A percentile compares a stretch with the other conserved stretches of the same genome.
Conservation (phyloP, 1,139 yeast species). For the Magnusiomyces fungicola region DNA sequence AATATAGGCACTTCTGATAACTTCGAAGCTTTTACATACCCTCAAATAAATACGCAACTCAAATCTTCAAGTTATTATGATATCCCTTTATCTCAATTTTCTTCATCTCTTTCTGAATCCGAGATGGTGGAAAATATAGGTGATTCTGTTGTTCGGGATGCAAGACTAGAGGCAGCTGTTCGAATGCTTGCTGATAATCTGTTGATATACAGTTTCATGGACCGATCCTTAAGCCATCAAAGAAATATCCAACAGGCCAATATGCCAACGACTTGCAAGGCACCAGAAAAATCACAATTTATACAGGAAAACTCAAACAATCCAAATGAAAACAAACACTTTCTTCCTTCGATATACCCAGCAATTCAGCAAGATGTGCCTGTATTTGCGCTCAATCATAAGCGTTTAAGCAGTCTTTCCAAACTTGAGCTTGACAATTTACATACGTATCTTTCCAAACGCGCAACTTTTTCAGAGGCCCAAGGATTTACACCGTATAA, state of each 20-base stretch:
- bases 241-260: slow-evolving; percentile 8
- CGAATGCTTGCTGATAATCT: slow-evolving; percentile 27
- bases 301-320: too few species aligned
- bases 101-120: too few species aligned
- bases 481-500: not conserved
- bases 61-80: too few species aligned
- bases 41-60: too few species aligned
- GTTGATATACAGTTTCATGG: slow-evolving; percentile 24
- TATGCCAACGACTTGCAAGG: too few species aligned
- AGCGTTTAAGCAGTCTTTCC: not conserved
- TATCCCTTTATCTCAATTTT: too few species aligned
- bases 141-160: slow-evolving; percentile 19
- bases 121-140: slow-evolving; percentile 22
- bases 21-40: too few species aligned
- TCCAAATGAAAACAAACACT: not conserved
- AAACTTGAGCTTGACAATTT: not conserved
- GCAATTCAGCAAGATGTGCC: not conserved
- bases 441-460: slow-evolving; percentile 3
- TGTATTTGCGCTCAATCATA: not conserved
- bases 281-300: too few species aligned
- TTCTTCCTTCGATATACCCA: not conserved
- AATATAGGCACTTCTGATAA: too few species aligned
- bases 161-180: slow-evolving; percentile 24
- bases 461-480: not conserved
- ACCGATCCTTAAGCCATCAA: slow-evolving; percentile 12